A percentile compares a stretch with the other conserved stretches of the same genome.
Conservation (phyloP, 805 yeast species). For the Kodamaea jinghongensis region DNA sequence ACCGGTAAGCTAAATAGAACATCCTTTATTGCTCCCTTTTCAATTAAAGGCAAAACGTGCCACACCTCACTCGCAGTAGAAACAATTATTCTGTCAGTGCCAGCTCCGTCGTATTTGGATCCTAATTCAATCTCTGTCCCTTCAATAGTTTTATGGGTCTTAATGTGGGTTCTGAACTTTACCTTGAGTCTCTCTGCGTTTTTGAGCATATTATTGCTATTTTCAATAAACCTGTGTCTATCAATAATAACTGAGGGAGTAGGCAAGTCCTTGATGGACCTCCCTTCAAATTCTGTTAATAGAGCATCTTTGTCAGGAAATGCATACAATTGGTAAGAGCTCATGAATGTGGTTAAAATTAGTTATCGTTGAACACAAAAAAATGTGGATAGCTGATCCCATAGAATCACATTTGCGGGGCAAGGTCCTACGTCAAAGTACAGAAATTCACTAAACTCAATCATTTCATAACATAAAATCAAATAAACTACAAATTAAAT, state of each 20-base stretch:
- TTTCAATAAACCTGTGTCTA: constrained; percentile 34
- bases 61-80: constrained; percentile 71
- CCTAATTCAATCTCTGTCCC: constrained; percentile 58
- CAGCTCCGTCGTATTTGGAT: constrained; percentile 22
- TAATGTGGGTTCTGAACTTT: constrained; percentile 67
- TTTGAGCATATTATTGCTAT: constrained; percentile 49
- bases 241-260: constrained; percentile 61
- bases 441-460: constrained; percentile 1
- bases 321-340: constrained; percentile 24
- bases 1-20: constrained; percentile 41
- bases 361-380: too few relatives aligned
- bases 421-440: neutral
- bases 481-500: neutral
- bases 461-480: neutral
- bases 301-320: constrained; percentile 22
- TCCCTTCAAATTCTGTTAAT: constrained; percentile 36
- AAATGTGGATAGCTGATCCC: too few relatives aligned
- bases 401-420: too few relatives aligned
- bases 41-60: constrained; percentile 41
- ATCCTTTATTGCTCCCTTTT: constrained; percentile 35
- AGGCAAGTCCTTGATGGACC: constrained; percentile 44
- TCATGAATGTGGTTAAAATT: too few relatives aligned
- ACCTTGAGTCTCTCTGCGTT: constrained; percentile 39
- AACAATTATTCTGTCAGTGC: constrained; percentile 54
- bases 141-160: constrained; percentile 69